These are phyloP conservation scores for Naganishia vaughanmartiniae DNA, from an alignment of 768 basidiomycete species.

Conservation along the genomic window DNA sequence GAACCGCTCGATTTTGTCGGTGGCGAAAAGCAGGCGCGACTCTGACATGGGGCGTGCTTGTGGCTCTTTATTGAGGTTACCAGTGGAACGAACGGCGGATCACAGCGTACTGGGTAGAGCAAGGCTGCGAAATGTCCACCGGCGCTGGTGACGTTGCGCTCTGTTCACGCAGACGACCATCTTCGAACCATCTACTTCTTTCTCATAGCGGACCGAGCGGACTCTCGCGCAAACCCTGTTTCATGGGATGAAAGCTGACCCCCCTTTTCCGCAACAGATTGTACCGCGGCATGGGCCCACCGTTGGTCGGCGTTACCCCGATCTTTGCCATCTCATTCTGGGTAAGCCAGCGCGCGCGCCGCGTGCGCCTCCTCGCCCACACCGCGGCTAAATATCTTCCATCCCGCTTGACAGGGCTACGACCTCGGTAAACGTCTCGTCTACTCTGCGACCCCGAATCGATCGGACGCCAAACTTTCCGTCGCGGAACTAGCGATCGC, in stretches of 20 bases:
- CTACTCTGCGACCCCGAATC: conserved; percentile 71
- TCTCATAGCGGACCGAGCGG: too few relatives aligned
- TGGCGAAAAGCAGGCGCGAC: too few relatives aligned
- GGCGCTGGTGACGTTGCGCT: too few relatives aligned
- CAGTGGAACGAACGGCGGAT: too few relatives aligned
- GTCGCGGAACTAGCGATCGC: conserved; percentile 80
- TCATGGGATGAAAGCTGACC: not conserved
- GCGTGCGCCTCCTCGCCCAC: not conserved
- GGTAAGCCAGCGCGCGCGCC: conserved; percentile 58
- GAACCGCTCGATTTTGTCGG: too few relatives aligned
- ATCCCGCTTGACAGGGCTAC: conserved; percentile 65
- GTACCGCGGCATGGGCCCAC: conserved; percentile 71
- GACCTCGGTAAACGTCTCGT: conserved; percentile 88
- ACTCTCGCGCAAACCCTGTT: not conserved
- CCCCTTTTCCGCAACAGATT: conserved; percentile 38
- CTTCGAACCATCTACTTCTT: too few relatives aligned
- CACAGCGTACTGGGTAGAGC: too few relatives aligned
- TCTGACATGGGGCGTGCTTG: too few relatives aligned
- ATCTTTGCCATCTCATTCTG: conserved; percentile 98
- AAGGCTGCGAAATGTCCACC: too few relatives aligned
- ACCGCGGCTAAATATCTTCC: not conserved
- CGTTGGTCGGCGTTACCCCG: conserved; percentile 89
- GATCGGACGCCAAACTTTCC: conserved; percentile 64
- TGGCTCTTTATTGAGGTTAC: too few relatives aligned
- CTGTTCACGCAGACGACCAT: too few relatives aligned